These are phyloP conservation scores for Calonectria hawksworthii DNA, from an alignment of 2,329 filamentous ascomycete species.

Conservation along the genomic window DNA sequence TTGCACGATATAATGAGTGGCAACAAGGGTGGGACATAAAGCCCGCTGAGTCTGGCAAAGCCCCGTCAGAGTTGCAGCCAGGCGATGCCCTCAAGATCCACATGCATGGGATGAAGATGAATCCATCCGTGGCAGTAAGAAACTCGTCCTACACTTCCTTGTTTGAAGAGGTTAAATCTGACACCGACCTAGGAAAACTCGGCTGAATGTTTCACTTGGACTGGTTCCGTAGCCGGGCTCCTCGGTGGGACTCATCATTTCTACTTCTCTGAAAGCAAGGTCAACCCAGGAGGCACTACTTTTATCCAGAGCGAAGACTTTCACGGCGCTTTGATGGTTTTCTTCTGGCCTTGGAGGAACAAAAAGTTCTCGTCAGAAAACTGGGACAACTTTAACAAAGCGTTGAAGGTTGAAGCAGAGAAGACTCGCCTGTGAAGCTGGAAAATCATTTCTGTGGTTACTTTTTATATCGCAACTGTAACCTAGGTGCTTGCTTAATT, in stretches of 20 bases:
- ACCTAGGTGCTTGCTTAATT: too few species aligned
- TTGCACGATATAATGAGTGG: slow-evolving; percentile 34
- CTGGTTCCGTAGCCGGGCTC: slow-evolving; percentile 21
- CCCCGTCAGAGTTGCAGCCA: slow-evolving; percentile 8
- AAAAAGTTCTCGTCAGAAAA: slow-evolving; percentile 12
- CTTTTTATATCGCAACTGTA: too few species aligned
- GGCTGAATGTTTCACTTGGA: slow-evolving; percentile 29
- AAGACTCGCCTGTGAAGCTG: neutral
- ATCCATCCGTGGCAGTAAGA: slow-evolving; percentile 27
- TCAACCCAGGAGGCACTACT: slow-evolving; percentile 29
- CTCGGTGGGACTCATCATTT: slow-evolving; percentile 27
- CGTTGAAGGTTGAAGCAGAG: slow-evolving; percentile 31
- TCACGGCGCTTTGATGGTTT: slow-evolving; percentile 14
- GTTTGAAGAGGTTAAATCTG: neutral
- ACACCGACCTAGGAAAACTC: slow-evolving; percentile 15
- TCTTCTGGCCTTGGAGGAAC: slow-evolving; percentile 29
- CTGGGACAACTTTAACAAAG: slow-evolving; percentile 31
- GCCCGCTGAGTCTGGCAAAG: neutral
- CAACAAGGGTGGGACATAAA: slow-evolving; percentile 31
- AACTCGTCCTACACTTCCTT: too few species aligned
- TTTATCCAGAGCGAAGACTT: slow-evolving; percentile 34
- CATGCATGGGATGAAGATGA: slow-evolving; percentile 29
- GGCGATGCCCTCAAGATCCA: slow-evolving; percentile 29
- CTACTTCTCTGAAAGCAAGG: slow-evolving; percentile 28
- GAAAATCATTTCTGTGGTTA: too few species aligned